phyloP scores from a whole-genome alignment of 768 basidiomycete species.

The Candolleomyces eurysporus region DNA sequence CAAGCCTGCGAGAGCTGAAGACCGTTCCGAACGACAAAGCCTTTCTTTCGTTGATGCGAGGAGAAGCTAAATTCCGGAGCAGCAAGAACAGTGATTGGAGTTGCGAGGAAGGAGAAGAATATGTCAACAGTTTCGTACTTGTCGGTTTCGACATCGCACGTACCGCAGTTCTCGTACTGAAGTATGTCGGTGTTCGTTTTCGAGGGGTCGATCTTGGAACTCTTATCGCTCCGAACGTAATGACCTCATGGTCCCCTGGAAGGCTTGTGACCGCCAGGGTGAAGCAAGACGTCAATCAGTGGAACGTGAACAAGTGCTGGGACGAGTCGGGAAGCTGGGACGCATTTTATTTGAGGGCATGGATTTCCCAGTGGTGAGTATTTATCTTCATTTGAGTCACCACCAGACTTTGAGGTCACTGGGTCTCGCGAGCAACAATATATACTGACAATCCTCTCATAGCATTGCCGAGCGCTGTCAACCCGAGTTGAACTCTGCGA shows the following conservation, averaged over 20 bases:
- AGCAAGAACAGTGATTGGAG: not conserved
- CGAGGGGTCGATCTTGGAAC: conserved; percentile 38
- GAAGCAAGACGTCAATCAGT: conserved; percentile 7
- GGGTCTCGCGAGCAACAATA: not conserved
- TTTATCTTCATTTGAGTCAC: not conserved
- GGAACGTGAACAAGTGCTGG: conserved; percentile 29
- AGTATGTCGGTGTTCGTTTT: conserved; percentile 23
- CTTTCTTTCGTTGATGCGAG: not conserved
- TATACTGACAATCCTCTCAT: not conserved
- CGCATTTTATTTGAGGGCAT: conserved; percentile 35
- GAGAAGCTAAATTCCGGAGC: not conserved
- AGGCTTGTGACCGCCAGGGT: conserved; percentile 22
- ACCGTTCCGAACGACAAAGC: not conserved
- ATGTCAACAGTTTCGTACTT: conserved; percentile 13
- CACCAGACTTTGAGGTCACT: not conserved
- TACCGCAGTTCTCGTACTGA: conserved; percentile 29
- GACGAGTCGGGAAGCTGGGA: conserved; percentile 14
- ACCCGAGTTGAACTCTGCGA: conserved; percentile 2
- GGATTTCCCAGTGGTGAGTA: conserved; percentile 35
- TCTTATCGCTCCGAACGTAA: conserved; percentile 17
- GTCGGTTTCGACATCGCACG: conserved; percentile 38
- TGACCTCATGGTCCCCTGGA: conserved; percentile 22
- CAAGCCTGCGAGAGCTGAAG: not conserved
- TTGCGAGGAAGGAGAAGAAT: not conserved
- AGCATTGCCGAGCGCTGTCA: conserved; percentile 22